Base-by-base conservation (phyloP, 345 rosid species). In the Salix exigua region DNA sequence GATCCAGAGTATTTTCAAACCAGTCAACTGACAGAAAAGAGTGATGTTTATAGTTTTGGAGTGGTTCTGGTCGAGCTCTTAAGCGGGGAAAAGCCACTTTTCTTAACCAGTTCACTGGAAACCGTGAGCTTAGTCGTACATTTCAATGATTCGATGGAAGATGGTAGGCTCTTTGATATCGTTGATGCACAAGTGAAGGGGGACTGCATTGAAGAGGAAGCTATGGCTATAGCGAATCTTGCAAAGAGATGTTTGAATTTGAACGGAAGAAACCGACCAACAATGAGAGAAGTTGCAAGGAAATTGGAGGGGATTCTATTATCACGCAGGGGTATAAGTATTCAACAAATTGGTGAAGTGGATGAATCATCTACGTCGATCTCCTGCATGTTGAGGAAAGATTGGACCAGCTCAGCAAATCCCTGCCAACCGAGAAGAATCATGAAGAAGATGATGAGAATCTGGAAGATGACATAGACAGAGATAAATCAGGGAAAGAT, bases 11-110 rank as follows among this genome's bases (percentile, higher is more conserved):
- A 79, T 38, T 82, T 75, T 42, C 69, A 26, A n/a, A 23, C 80
- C 0, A 42, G 73, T 3, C 73, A 73, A n/a, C 68, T 76, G 42
- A 76, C 83, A 19, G 80, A 73, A 3, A 76, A 81, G 19, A 81
- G 80, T 1, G 77, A 76, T 48, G 77, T 76, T 26, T 81, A 76
- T n/a, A 81, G 84, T 8, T 82, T 82, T 18, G 84, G 81, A 0
- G 84, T 82, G 18, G 81, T 81, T 37, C 73, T 81, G 0, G 68
- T 58, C 1, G 81, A 81, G 72, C 78, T 77, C 14, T 16, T 77
- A 26, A 74, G 70, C 0, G 84, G 81, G 26, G 6, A 70, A 53
- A 77, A 53, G 31, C 81, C 84, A 2, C 65, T 81, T 13, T 81
- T 75, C 1, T 40, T 71, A 13, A 30, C 40, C 5, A 63, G 53